A percentile compares a stretch with the other conserved stretches of the same genome.
Evolutionary conservation across 2,329 filamentous ascomycete species (phyloP).

Genomic region (Aspergillus hortae): DNA sequence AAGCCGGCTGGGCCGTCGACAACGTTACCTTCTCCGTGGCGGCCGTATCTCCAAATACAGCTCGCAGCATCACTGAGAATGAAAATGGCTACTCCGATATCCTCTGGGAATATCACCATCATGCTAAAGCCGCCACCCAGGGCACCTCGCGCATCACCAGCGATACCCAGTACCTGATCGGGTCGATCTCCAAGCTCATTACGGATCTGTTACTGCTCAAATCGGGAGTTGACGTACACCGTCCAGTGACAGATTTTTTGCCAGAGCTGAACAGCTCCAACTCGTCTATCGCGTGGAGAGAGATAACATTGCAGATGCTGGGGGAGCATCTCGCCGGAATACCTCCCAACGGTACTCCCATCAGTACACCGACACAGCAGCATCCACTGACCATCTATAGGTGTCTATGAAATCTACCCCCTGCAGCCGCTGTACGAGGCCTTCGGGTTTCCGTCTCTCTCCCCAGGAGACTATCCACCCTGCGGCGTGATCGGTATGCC

Average conservation of each 20-base stretch:
- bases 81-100: constrained; percentile 8
- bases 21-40: constrained; percentile 42
- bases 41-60: constrained; percentile 31
- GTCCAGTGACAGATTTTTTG: constrained; percentile 33
- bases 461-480: constrained; percentile 31
- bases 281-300: constrained; percentile 32
- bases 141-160: constrained; percentile 27
- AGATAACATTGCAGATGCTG: constrained; percentile 38
- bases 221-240: constrained; percentile 32
- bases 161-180: constrained; percentile 43
- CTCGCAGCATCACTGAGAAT: constrained; percentile 11
- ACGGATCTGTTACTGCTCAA: constrained; percentile 38
- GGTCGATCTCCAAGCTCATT: constrained; percentile 40
- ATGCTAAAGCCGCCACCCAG: constrained; percentile 30
- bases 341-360: constrained; percentile 34
- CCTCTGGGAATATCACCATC: constrained; percentile 44
- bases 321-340: constrained; percentile 37
- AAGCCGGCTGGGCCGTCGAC: constrained; percentile 31
- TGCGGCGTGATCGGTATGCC: constrained; percentile 39
- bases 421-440: constrained; percentile 32
- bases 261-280: constrained; percentile 24
- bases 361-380: not conserved
- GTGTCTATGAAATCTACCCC: constrained; percentile 38
- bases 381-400: constrained; percentile 11
- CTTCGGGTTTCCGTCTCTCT: constrained; percentile 37